Percentiles rank a stretch among this genome's conserved stretches.
These are phyloP conservation scores for Lasiosphaeria miniovina DNA, from an alignment of 495 filamentous ascomycete species.

Conservation along the genomic window DNA sequence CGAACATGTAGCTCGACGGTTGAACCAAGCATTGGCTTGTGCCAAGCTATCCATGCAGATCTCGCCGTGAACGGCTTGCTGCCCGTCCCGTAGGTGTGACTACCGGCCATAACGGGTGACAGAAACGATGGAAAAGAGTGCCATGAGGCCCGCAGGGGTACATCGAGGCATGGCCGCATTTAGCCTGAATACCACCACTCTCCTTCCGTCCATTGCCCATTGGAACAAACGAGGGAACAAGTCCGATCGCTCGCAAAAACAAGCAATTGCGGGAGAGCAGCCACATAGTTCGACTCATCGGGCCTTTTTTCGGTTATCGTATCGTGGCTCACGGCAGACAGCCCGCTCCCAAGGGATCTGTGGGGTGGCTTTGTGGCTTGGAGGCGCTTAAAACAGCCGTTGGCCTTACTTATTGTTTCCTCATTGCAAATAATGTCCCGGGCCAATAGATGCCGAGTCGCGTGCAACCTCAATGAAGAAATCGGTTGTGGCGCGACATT, in stretches of 20 bases:
- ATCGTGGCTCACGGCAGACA: conserved; percentile 1
- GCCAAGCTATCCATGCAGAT: conserved; percentile 6
- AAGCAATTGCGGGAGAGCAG: no score
- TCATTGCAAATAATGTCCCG: not conserved
- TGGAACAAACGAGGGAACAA: conserved; percentile 8
- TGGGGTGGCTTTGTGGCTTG: conserved; percentile 19
- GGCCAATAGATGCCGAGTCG: not conserved
- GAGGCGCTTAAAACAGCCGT: conserved; percentile 12
- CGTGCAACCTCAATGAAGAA: not conserved
- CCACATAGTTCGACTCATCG: conserved; percentile 11
- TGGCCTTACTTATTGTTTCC: not conserved
- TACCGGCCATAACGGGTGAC: not conserved
- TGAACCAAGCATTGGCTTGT: not conserved
- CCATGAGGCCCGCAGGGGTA: conserved; percentile 1
- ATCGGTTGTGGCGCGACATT: not conserved
- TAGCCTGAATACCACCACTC: conserved; percentile 22
- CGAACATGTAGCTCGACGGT: not conserved
- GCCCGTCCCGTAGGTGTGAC: not conserved
- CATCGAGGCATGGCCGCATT: conserved; percentile 12
- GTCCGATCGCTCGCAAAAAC: conserved; percentile 11
- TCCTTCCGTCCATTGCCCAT: conserved; percentile 8
- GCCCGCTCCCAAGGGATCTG: not conserved
- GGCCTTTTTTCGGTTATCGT: conserved; percentile 27
- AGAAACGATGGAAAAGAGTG: not conserved
- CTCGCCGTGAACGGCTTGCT: not conserved